Evolutionary conservation across 768 basidiomycete species (phyloP).

Genomic region (Leccinum subtestaceum): DNA sequence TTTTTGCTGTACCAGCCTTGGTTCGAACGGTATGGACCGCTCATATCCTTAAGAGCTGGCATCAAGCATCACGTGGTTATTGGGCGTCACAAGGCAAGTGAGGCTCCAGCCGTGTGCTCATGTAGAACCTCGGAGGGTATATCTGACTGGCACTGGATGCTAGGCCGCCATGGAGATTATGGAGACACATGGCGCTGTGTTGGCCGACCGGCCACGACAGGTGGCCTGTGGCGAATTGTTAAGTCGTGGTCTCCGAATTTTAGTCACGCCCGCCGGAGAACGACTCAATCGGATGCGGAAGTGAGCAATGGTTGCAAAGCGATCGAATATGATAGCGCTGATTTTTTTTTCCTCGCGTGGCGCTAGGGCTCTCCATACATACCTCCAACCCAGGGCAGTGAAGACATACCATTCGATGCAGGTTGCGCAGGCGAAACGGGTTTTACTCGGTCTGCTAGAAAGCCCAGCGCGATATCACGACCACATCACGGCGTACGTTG

Average conservation of each 20-base stretch:
- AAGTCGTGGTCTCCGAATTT: constrained; percentile 49
- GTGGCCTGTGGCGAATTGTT: constrained; percentile 51
- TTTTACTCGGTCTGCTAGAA: constrained; percentile 12
- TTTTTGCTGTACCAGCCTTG: constrained; percentile 42
- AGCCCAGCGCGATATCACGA: constrained; percentile 8
- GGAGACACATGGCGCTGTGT: constrained; percentile 51
- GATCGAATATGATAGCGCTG: too few species aligned
- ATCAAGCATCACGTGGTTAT: constrained; percentile 12
- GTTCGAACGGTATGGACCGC: constrained; percentile 54
- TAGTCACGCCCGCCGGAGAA: constrained; percentile 48
- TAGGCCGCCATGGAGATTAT: constrained; percentile 56
- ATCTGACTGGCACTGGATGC: constrained; percentile 8
- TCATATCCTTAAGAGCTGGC: constrained; percentile 52
- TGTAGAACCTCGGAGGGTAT: background rate
- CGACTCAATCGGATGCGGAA: constrained; percentile 53
- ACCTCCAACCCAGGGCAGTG: constrained; percentile 48
- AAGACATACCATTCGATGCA: constrained; percentile 44
- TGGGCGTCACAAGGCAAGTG: constrained; percentile 15
- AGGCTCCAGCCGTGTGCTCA: background rate
- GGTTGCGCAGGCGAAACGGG: constrained; percentile 29
- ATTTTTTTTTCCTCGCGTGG: too few species aligned
- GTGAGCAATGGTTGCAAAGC: constrained; percentile 25
- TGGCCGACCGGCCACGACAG: constrained; percentile 28
- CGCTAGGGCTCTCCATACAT: constrained; percentile 48
- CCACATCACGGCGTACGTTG: constrained; percentile 32